Evolutionary conservation across 2,329 filamentous ascomycete species (phyloP).

Genomic region (Stagonosporopsis rhizophila): DNA sequence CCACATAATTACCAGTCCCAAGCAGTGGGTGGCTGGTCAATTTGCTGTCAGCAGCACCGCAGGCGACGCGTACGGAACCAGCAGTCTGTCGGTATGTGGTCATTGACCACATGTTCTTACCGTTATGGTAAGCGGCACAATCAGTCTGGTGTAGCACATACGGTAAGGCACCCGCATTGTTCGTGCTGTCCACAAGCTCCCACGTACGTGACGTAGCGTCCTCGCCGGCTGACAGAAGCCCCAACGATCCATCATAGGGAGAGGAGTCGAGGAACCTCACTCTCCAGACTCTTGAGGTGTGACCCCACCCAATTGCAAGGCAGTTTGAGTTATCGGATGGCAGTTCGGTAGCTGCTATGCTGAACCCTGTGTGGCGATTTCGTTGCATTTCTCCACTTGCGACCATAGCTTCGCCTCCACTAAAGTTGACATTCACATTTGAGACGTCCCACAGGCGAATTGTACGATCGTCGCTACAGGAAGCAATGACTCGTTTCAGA

Average conservation of each 20-base stretch:
- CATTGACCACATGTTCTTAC: slow-evolving; percentile 88
- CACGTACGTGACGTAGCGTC: slow-evolving; percentile 80
- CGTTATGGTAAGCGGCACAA: slow-evolving; percentile 71
- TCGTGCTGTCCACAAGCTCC: slow-evolving; percentile 48
- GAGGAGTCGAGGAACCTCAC: slow-evolving; percentile 67
- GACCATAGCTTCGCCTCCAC: slow-evolving; percentile 26
- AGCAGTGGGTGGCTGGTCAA: slow-evolving; percentile 47
- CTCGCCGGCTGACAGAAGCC: slow-evolving; percentile 81
- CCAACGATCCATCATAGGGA: slow-evolving; percentile 47
- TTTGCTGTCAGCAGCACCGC: slow-evolving; percentile 82
- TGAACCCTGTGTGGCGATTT: slow-evolving; percentile 55
- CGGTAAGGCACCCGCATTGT: slow-evolving; percentile 4
- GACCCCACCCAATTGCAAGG: slow-evolving; percentile 80
- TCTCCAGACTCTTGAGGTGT: slow-evolving; percentile 88
- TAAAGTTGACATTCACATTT: slow-evolving; percentile 41
- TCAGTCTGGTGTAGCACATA: slow-evolving; percentile 60
- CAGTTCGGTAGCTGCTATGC: slow-evolving; percentile 39
- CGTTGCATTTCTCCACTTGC: slow-evolving; percentile 35
- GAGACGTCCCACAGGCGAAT: slow-evolving; percentile 88
- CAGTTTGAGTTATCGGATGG: slow-evolving; percentile 41
- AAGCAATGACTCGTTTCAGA: slow-evolving; percentile 73
- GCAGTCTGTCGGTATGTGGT: slow-evolving; percentile 12
- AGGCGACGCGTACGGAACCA: slow-evolving; percentile 26
- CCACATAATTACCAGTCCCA: not conserved
- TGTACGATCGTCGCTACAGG: slow-evolving; percentile 93